phyloP scores from a whole-genome alignment of 352 stramenopile genomes.

The Globisporangium mamillatum region DNA sequence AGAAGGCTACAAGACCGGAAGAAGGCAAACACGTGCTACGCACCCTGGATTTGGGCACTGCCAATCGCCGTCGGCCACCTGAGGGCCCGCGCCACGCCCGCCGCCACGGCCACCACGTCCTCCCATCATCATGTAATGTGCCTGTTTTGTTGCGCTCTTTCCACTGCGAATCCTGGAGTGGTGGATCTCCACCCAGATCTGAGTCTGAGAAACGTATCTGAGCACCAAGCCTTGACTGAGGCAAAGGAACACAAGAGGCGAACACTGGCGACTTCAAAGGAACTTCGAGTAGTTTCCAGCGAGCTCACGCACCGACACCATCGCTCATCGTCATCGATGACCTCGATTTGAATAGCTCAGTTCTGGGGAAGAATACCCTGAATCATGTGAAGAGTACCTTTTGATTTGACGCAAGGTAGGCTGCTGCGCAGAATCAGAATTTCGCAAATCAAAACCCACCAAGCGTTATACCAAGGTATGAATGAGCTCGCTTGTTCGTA shows the following conservation, averaged over 20 bases:
- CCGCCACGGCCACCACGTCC: conserved; percentile 32
- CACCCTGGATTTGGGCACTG: conserved; percentile 78
- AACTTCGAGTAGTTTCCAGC: not conserved
- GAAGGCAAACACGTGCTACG: not conserved
- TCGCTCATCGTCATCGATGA: not conserved
- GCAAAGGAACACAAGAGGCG: not conserved
- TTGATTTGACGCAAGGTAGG: not conserved
- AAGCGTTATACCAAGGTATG: too few relatives aligned
- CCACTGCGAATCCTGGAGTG: not conserved
- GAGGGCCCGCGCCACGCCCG: conserved; percentile 42
- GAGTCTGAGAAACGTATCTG: conserved; percentile 7
- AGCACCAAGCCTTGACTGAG: not conserved
- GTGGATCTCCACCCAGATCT: conserved; percentile 11
- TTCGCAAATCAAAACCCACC: not conserved
- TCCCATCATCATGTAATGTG: conserved; percentile 27
- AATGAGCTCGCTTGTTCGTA: too few relatives aligned
- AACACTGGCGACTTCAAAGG: not conserved
- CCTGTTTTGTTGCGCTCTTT: not conserved
- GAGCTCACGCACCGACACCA: not conserved
- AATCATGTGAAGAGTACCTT: not conserved
- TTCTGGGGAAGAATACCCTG: not conserved
- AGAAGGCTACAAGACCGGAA: not conserved
- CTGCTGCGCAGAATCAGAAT: not conserved
- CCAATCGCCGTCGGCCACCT: conserved; percentile 73
- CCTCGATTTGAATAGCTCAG: not conserved